Base-by-base conservation (phyloP, 2,329 filamentous ascomycete species). In the Aureobasidium sp. region DNA sequence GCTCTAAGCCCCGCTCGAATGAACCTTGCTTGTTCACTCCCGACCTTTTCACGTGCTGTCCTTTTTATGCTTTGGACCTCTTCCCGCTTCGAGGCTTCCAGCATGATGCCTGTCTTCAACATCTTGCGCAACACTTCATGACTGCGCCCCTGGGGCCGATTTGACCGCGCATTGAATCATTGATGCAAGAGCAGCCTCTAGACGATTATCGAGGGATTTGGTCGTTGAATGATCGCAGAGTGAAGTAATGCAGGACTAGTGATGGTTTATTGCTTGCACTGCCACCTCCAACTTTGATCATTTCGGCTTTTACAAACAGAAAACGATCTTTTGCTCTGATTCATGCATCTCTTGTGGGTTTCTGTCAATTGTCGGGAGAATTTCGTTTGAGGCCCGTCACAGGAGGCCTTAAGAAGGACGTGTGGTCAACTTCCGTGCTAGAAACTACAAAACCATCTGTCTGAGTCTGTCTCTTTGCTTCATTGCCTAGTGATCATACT, bases 1-100 rank as follows among this genome's bases (percentile, higher is more conserved):
- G 53, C 35, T 39, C 53, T 57, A 45, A 58, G 54, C 54, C 54
- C 54, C 54, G 54, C 54, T 58, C 54, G 24, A 44, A 33, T n/a
- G 27, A 57, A 57, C 53, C 53, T 57, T 57, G 53, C 53, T 57
- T 14, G 17, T 24, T 54, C 8, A 33, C 40, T 42, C 40, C 53
- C 29, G 40, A 57, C 52, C 52, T 56, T 57, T 57, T 58, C 54
- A 58, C 54, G 54, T 58, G 54, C 42, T n/a, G 24, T 3, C 19
- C 29, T 29, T 35, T 7, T 24, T 33, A 33, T 31, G 29, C 17
- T 29, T 22, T 48, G 42, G 39, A 58, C 54, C 54, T 29, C 48
- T 58, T 48, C 39, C 54, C 54, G 42, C 42, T 58, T 58, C 31
- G 42, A 48, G 42, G 42, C 39, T 45, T 35, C 27, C 39, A 44